Evolutionary conservation across 805 yeast species (phyloP), one percentile per base, ranked within the genome.

Genomic region (Priceomyces medius): DNA sequence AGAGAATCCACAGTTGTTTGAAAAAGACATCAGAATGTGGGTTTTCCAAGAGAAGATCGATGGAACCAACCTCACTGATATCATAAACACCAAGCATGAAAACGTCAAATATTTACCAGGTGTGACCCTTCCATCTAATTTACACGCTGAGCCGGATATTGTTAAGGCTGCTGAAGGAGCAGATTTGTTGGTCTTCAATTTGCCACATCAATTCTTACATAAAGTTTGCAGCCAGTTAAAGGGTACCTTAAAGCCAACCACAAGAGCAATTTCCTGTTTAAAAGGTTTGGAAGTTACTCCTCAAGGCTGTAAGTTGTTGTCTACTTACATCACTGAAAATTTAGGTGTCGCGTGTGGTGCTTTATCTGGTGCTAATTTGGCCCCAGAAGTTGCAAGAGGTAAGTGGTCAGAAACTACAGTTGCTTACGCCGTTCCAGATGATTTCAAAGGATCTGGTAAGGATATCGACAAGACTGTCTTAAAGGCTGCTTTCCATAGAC

Each of bases 381-480:
- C 99, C 33, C 88, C 95, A 36, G 99, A 93, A 67, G 96, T 93
- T 46, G 99, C 99, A 46, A 80, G 79, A 63, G 87, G 88, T 66
- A 85, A 85, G 68, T 93, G 96, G 95, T 89, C 97, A 14, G 99
- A 93, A 71, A 93, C 99, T 45, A 90, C 99, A 9, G 88, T 93
- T 50, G 99, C 97, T 17, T 93, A 88, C 71, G 81, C 77, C 43
- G 57, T 74, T 18, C 96, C 97, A 43, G 59, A 60, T 20, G 88
- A 88, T 65, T 83, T 73, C 71, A 67, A 73, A 48, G 85, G 85
- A 40, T 68, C 69, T 38, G 90, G 89, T 43, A 60, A 68, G 48
- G 95, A 86, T 59, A 80, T 87, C 44, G 95, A 87, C 62, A 80
- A 80, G 48, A 63, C 64, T 31, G 78, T 85, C 24, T 73, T 91